A percentile compares a stretch with the other conserved stretches of the same genome.
Conservation (phyloP, 176 grass and related monocot genomes). For the Eleusine indica region DNA sequence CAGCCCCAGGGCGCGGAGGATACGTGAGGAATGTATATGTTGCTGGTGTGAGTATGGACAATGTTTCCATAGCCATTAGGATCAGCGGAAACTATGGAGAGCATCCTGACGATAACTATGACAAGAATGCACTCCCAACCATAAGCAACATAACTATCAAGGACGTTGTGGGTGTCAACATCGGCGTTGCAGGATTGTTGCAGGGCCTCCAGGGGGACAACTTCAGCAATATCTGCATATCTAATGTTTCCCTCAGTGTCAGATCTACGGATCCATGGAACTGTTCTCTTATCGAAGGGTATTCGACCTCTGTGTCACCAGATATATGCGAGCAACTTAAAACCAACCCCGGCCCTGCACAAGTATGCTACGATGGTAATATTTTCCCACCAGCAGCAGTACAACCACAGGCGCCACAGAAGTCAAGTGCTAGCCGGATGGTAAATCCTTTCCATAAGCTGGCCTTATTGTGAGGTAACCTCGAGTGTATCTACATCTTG, state of each 20-base stretch:
- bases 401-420: conserved; percentile 39
- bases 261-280: conserved; percentile 66
- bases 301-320: conserved; percentile 67
- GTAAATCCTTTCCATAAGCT: conserved; percentile 51
- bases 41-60: conserved; percentile 62
- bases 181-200: conserved; percentile 61
- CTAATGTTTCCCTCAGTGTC: conserved; percentile 61
- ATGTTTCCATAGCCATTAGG: conserved; percentile 77
- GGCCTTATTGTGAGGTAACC: conserved; percentile 35
- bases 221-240: conserved; percentile 82
- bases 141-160: conserved; percentile 79
- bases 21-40: conserved; percentile 71
- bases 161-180: conserved; percentile 59
- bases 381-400: conserved; percentile 3
- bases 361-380: conserved; percentile 55
- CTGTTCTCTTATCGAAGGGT: conserved; percentile 76
- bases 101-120: conserved; percentile 79
- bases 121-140: conserved; percentile 60
- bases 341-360: conserved; percentile 34
- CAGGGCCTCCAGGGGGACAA: conserved; percentile 70
- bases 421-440: conserved; percentile 47
- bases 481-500: conserved; percentile 2
- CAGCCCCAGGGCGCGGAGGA: conserved; percentile 65
- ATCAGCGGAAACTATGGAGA: conserved; percentile 71
- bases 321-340: conserved; percentile 70